These are phyloP conservation scores for Leccinum truebloodii DNA, from an alignment of 768 basidiomycete genomes.

Conservation along the genomic window DNA sequence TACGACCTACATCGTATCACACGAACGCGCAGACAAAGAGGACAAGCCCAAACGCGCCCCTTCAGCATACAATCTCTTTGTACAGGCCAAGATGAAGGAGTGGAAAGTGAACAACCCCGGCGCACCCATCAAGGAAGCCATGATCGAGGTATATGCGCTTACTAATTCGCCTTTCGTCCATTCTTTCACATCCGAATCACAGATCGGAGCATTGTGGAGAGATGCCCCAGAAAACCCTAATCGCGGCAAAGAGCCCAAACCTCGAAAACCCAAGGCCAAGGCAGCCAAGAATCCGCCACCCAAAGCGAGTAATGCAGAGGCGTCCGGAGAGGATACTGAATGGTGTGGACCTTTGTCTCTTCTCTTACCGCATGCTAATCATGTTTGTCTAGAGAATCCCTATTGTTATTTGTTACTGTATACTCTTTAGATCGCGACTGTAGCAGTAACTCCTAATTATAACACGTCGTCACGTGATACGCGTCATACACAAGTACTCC, in stretches of 20 bases:
- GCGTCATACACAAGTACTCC: conserved; percentile 18
- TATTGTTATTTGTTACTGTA: conserved; percentile 10
- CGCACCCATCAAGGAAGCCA: conserved; percentile 53
- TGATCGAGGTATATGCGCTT: conserved; percentile 39
- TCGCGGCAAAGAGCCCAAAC: conserved; percentile 51
- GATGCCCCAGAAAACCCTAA: conserved; percentile 66
- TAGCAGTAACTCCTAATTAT: not conserved
- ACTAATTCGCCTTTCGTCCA: conserved; percentile 1
- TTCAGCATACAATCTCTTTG: conserved; percentile 58
- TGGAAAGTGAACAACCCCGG: conserved; percentile 56
- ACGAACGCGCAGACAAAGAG: conserved; percentile 32
- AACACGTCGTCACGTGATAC: conserved; percentile 17
- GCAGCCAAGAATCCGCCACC: conserved; percentile 17
- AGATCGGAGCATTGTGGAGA: conserved; percentile 61
- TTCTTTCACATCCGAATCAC: conserved; percentile 8
- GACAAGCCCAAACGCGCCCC: conserved; percentile 60
- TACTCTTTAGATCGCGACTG: not conserved
- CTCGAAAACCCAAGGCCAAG: conserved; percentile 45
- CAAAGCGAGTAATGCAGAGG: conserved; percentile 26
- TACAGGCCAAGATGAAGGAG: conserved; percentile 54
- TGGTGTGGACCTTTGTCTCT: conserved; percentile 9
- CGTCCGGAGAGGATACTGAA: conserved; percentile 25
- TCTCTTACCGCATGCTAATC: not conserved
- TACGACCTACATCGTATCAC: not conserved
- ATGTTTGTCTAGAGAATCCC: not conserved